Evolutionary conservation across 139 green algal genomes (phyloP).

Genomic region (Axilococcus clingmanii): DNA sequence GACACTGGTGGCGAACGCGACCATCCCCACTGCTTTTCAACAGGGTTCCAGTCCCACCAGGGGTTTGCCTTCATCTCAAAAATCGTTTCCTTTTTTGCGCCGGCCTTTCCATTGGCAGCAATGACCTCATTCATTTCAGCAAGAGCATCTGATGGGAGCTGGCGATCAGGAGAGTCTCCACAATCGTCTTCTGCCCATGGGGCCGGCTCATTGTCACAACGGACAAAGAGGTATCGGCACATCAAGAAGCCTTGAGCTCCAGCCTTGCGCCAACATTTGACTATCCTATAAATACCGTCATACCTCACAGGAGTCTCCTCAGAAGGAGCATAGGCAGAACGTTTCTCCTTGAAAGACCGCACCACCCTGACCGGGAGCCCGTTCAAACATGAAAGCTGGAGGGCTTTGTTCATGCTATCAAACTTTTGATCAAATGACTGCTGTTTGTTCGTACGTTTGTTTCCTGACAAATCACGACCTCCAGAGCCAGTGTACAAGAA

Average conservation of each 20-base stretch:
- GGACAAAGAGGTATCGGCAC: conserved; percentile 89
- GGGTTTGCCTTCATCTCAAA: conserved; percentile 48
- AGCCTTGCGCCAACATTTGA: conserved; percentile 73
- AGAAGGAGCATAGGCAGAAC: conserved; percentile 77
- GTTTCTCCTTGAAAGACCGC: conserved; percentile 85
- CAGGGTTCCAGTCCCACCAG: conserved; percentile 56
- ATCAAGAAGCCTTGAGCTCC: conserved; percentile 66
- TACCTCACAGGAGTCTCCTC: conserved; percentile 70
- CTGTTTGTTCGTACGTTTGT: conserved; percentile 93
- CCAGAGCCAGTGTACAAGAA: conserved; percentile 92
- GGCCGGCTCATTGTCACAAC: conserved; percentile 86
- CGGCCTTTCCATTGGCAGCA: conserved; percentile 25
- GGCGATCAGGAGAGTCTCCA: conserved; percentile 5
- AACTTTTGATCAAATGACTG: conserved; percentile 82
- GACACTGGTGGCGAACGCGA: conserved; percentile 37
- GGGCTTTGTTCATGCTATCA: conserved; percentile 78
- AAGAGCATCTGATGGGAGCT: conserved; percentile 44
- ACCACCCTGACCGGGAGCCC: conserved; percentile 87
- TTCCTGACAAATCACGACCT: conserved; percentile 86
- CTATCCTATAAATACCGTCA: conserved; percentile 91
- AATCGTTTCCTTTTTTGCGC: conserved; percentile 28
- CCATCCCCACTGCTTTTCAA: conserved; percentile 61
- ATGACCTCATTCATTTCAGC: conserved; percentile 69
- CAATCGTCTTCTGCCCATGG: conserved; percentile 66
- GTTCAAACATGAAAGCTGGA: conserved; percentile 68